Evolutionary conservation across 257 asterid genomes (phyloP).

Genomic region (Capsicum rhomboideum): DNA sequence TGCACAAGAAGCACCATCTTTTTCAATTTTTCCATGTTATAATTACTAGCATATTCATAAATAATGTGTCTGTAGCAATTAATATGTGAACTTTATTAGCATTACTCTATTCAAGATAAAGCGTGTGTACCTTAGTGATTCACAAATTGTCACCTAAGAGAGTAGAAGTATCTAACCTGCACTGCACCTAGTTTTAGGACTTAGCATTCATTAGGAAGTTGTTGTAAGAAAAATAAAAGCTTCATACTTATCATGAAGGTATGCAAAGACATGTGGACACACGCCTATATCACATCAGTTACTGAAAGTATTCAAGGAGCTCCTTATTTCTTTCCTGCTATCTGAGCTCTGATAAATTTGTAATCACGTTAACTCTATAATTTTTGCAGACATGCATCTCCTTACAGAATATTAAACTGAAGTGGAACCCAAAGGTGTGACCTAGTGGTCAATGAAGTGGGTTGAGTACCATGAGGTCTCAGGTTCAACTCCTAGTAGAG

Average conservation of each 20-base stretch:
- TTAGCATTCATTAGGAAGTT: background rate
- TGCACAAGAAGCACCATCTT: background rate
- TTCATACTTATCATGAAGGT: background rate
- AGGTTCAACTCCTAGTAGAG: too few species aligned
- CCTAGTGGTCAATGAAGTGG: too few species aligned
- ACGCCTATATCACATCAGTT: background rate
- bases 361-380: background rate
- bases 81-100: background rate
- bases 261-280: background rate
- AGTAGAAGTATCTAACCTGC: background rate
- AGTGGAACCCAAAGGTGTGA: too few species aligned
- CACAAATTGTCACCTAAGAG: background rate
- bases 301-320: background rate
- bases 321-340: background rate
- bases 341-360: background rate
- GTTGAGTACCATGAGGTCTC: too few species aligned
- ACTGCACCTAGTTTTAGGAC: background rate
- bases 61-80: background rate
- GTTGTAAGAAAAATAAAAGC: background rate
- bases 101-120: background rate
- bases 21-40: background rate
- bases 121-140: background rate
- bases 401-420: too few species aligned
- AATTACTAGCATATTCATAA: background rate
- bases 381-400: too few species aligned